These are phyloP conservation scores for Candida piceae DNA, from an alignment of 805 yeast species.

Conservation along the genomic window DNA sequence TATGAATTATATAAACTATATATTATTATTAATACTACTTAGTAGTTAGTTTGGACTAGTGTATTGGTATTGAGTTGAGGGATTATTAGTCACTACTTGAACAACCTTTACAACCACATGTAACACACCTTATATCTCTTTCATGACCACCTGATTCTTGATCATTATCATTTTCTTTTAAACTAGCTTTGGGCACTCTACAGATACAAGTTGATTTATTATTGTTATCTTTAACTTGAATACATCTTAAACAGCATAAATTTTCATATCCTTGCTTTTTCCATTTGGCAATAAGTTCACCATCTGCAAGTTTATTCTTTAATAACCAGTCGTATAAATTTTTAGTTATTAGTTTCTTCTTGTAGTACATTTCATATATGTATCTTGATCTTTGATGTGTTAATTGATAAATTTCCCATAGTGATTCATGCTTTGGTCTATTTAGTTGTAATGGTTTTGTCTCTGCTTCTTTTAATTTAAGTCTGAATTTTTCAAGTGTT, in stretches of 20 bases:
- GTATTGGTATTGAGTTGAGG: too few species aligned
- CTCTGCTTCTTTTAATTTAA: conserved; percentile 52
- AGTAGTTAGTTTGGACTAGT: too few species aligned
- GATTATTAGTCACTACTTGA: conserved; percentile 57
- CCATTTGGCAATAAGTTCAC: conserved; percentile 67
- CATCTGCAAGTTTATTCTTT: conserved; percentile 62
- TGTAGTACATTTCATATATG: conserved; percentile 67
- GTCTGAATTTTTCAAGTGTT: conserved; percentile 54
- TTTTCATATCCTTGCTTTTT: conserved; percentile 68
- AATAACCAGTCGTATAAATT: conserved; percentile 73
- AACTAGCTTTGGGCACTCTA: conserved; percentile 66
- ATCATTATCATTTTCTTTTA: conserved; percentile 20
- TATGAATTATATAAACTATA: too few species aligned
- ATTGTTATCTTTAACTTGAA: conserved; percentile 54
- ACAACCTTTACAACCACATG: conserved; percentile 86
- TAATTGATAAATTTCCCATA: conserved; percentile 69
- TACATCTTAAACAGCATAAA: conserved; percentile 78
- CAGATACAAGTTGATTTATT: conserved; percentile 76
- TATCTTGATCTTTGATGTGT: conserved; percentile 74
- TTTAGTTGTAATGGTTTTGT: conserved; percentile 33
- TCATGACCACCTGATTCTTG: conserved; percentile 22
- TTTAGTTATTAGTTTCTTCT: conserved; percentile 58
- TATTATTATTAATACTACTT: too few species aligned
- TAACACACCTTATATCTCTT: conserved; percentile 51
- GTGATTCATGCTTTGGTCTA: conserved; percentile 48